Evolutionary conservation across 371 early-diverging fungal genomes (phyloP).

Genomic region (Choanephora cucurbitarum): DNA sequence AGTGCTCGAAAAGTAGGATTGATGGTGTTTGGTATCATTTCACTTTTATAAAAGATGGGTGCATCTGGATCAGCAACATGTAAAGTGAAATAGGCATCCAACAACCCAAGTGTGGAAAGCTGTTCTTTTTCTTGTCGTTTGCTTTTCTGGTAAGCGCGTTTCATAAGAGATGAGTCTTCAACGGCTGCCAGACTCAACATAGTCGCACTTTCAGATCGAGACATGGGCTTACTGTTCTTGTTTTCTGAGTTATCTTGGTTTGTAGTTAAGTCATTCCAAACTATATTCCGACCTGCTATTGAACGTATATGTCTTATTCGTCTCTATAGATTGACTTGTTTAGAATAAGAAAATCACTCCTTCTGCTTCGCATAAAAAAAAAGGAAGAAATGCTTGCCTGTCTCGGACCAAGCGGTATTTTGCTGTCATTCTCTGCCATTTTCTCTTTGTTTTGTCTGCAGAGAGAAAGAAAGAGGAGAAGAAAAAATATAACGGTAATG

Average conservation of each 20-base stretch:
- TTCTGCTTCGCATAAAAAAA: too few relatives aligned
- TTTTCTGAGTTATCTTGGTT: neutral
- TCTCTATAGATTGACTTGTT: conserved; percentile 17
- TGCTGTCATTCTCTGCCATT: conserved; percentile 12
- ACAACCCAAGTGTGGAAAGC: conserved; percentile 18
- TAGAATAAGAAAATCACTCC: too few relatives aligned
- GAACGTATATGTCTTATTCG: conserved; percentile 49
- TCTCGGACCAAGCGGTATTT: conserved; percentile 7
- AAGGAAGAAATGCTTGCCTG: too few relatives aligned
- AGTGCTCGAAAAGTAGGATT: conserved; percentile 44
- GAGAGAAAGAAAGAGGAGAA: too few relatives aligned
- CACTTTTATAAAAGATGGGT: conserved; percentile 40
- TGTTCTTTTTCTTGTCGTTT: conserved; percentile 2
- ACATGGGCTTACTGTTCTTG: conserved; percentile 11
- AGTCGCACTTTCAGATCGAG: conserved; percentile 37
- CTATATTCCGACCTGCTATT: conserved; percentile 45
- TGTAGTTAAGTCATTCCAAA: conserved; percentile 16
- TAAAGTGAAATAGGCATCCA: conserved; percentile 39
- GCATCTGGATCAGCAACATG: conserved; percentile 17
- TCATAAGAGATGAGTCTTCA: conserved; percentile 44
- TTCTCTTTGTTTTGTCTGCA: too few relatives aligned
- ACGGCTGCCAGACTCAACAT: conserved; percentile 34
- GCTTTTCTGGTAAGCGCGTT: conserved; percentile 37
- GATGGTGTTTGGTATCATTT: conserved; percentile 44
- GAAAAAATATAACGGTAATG: too few relatives aligned